Percentiles rank a stretch among this genome's conserved stretches.
phyloP scores from a whole-genome alignment of 2,329 filamentous ascomycete genomes.

The Colletotrichum trifolii region DNA sequence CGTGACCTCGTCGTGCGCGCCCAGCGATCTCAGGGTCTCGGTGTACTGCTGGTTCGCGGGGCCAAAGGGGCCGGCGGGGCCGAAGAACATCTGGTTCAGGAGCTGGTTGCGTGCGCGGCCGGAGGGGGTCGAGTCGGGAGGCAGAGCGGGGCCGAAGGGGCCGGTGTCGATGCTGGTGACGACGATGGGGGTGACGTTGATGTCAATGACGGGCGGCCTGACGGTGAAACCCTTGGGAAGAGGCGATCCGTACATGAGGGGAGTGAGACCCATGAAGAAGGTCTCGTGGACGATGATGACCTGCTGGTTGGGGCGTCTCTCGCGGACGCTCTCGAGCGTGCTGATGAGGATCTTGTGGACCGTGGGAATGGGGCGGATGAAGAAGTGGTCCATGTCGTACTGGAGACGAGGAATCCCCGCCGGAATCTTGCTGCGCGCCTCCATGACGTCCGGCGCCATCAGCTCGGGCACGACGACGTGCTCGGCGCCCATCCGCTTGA shows the following conservation, averaged over 20 bases:
- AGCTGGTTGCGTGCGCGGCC: slow-evolving; percentile 48
- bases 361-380: slow-evolving; percentile 47
- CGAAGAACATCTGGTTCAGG: slow-evolving; percentile 39
- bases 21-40: slow-evolving; percentile 43
- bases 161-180: slow-evolving; percentile 51
- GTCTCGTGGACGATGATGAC: slow-evolving; percentile 58
- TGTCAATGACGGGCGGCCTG: slow-evolving; percentile 50
- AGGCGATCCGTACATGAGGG: slow-evolving; percentile 51
- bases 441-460: slow-evolving; percentile 38
- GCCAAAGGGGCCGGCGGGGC: slow-evolving; percentile 40
- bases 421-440: slow-evolving; percentile 35
- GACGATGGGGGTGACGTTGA: slow-evolving; percentile 52
- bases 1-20: slow-evolving; percentile 40
- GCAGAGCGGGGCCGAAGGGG: slow-evolving; percentile 52
- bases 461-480: slow-evolving; percentile 42
- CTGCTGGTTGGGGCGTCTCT: slow-evolving; percentile 47
- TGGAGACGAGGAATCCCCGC: slow-evolving; percentile 43
- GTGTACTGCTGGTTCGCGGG: slow-evolving; percentile 40
- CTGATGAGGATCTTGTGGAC: slow-evolving; percentile 47
- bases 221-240: slow-evolving; percentile 50
- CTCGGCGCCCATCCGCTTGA: slow-evolving; percentile 51
- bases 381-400: slow-evolving; percentile 47
- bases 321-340: slow-evolving; percentile 48
- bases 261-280: slow-evolving; percentile 49
- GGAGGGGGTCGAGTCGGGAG: slow-evolving; percentile 49